Percentiles rank a stretch among this genome's conserved stretches.
Conservation (phyloP, 768 basidiomycete genomes). For the Boletus reticulatus region DNA sequence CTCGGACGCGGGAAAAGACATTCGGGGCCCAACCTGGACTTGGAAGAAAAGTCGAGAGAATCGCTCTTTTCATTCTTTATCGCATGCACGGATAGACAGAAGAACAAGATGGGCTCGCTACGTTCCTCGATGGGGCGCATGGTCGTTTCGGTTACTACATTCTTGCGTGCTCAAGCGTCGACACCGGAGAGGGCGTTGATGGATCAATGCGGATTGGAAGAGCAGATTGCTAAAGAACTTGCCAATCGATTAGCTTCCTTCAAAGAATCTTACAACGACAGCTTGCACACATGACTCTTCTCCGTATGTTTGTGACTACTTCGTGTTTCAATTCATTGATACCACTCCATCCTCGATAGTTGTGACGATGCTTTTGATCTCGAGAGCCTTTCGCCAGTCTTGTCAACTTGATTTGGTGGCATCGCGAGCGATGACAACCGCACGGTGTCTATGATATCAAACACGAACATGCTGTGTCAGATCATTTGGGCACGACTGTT, state of each 20-base stretch:
- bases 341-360: background rate
- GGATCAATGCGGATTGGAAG: slow-evolving; percentile 20
- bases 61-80: slow-evolving; percentile 21
- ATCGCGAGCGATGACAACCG: background rate
- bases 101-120: background rate
- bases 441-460: too few species aligned
- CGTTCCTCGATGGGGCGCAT: slow-evolving; percentile 11
- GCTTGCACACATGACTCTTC: background rate
- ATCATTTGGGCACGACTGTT: background rate
- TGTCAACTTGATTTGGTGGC: background rate
- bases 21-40: slow-evolving; percentile 13
- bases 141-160: background rate
- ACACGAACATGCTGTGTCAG: too few species aligned
- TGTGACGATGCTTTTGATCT: background rate
- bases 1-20: slow-evolving; percentile 28
- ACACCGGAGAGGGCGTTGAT: slow-evolving; percentile 13
- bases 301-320: background rate
- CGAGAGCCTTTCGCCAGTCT: background rate
- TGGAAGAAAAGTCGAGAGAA: slow-evolving; percentile 26
- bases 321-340: background rate
- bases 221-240: slow-evolving; percentile 19
- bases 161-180: slow-evolving; percentile 10
- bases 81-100: slow-evolving; percentile 12
- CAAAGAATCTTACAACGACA: background rate
- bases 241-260: slow-evolving; percentile 7